Base-by-base conservation (phyloP, 139 green algal species). In the Coccomyxa sp. region DNA sequence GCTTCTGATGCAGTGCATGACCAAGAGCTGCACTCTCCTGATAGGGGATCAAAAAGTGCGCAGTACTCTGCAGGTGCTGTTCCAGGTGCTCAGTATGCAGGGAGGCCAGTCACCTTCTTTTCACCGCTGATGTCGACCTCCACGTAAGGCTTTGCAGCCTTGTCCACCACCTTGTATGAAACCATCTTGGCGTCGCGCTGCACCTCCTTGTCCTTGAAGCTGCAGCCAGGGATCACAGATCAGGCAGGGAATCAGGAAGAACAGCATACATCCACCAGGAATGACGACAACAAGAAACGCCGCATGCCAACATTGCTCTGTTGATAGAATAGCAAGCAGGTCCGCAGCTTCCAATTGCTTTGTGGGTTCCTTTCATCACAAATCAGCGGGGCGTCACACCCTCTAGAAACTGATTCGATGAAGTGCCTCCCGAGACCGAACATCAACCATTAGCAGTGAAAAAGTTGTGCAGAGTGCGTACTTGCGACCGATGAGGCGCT, bases 401-500 rank as follows among this genome's bases (percentile, higher is more conserved):
- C 38, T 51, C 38, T 7, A 51, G 38, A 51, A 51, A 3, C 38
- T 51, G 3, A 3, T 51, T 51, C 38, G 38, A 51, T 51, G 38
- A 51, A 51, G 3, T 51, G 38, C 38, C 3, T 51, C 7, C 38
- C 38, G 38, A 51, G 38, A 51, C 3, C 3, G 7, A 51, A 7
- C 38, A 51, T 51, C 38, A 51, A 7, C 38, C 38, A 51, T 51
- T 3, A 51, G 38, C 38, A 51, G 38, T 51, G 7, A 51, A 7
- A 51, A 51, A 51, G 38, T 51, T 51, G 38, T 51, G 38, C 15
- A 23, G 14, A 58, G 13, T 1, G 32, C 94, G 89, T 83, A 97
- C 93, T 94, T 96, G 90, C 97, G 93, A 13, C 97, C 97, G 76
- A 99, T 98, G 7, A 99, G 90, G 66, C 97, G 95, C 91, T 99